Evolutionary conservation across 768 basidiomycete species (phyloP).

Genomic region (Trametes cinnabarina): DNA sequence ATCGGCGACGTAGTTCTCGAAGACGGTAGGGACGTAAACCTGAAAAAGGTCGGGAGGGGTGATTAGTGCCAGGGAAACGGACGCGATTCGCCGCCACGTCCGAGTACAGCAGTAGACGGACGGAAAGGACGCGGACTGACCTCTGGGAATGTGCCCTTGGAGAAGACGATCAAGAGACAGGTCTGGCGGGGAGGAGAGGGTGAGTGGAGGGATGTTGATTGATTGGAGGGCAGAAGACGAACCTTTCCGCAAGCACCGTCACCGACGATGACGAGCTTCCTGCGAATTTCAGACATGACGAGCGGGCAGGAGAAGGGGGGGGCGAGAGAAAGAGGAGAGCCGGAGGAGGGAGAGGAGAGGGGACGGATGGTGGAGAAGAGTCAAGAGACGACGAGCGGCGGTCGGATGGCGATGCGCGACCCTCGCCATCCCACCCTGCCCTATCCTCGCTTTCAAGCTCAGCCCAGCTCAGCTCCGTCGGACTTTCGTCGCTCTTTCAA

Average conservation of each 20-base stretch:
- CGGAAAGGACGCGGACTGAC: slow-evolving; percentile 39
- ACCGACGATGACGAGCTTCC: slow-evolving; percentile 98
- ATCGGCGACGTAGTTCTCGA: slow-evolving; percentile 99
- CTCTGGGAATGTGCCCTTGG: slow-evolving; percentile 95
- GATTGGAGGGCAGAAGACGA: slow-evolving; percentile 9
- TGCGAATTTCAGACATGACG: slow-evolving; percentile 92
- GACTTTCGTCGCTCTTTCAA: too few relatives aligned
- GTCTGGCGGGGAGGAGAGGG: slow-evolving; percentile 48
- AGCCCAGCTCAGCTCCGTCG: not conserved
- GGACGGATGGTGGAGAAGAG: slow-evolving; percentile 16
- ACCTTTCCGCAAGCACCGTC: slow-evolving; percentile 98
- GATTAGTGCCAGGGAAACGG: slow-evolving; percentile 12
- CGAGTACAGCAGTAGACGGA: not conserved
- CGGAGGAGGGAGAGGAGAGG: slow-evolving; percentile 12
- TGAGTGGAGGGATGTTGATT: slow-evolving; percentile 15
- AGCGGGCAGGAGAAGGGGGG: slow-evolving; percentile 4
- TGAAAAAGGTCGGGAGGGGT: slow-evolving; percentile 31
- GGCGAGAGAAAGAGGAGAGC: not conserved
- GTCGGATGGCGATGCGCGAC: not conserved
- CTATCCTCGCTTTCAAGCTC: not conserved
- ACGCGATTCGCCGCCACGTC: slow-evolving; percentile 18
- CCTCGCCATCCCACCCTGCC: not conserved
- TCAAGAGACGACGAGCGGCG: slow-evolving; percentile 2
- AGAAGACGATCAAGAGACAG: slow-evolving; percentile 93
- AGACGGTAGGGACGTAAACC: slow-evolving; percentile 99